Evolutionary conservation across 139 green algal species (phyloP), one percentile per base, ranked within the genome.

Genomic region (Gonium pectorale): DNA sequence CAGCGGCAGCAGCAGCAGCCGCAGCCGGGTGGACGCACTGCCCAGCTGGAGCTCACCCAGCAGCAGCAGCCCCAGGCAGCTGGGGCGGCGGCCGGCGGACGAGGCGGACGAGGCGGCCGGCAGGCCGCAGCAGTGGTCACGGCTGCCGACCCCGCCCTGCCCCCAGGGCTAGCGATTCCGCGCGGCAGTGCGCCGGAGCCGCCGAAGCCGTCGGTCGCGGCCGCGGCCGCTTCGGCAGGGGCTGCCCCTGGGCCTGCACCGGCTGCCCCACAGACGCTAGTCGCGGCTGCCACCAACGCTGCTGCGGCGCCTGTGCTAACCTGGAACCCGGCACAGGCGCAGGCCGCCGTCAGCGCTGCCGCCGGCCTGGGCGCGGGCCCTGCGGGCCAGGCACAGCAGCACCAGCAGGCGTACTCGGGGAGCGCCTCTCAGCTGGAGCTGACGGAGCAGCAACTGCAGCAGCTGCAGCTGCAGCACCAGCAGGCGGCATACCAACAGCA

Each of bases 241-340:
- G 29, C 33, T 19, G 1, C 33, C 33, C 4, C 17, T 3, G 26
- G 9, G 63, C 7, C 63, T 11, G 33, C 11, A n/a, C n/a, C n/a
- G n/a, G n/a, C n/a, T n/a, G n/a, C n/a, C n/a, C n/a, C n/a, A n/a
- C n/a, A n/a, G n/a, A n/a, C 64, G 64, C 31, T 26, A 46, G 33
- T 35, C 41, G 67, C 67, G 35, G 33, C 33, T 49, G 5, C 33
- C 26, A 29, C 15, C 68, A 41, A n/a, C n/a, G n/a, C n/a, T n/a
- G 43, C 68, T n/a, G 22, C 68, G 22, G 67, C 68, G 4, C 26
- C 68, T 37, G 44, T 78, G 49, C 70, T 49, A 15, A 29, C 73
- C 17, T 81, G 73, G 73, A 81, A 81, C 40, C 73, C 72, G 11
- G n/a, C n/a, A 22, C 49, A 46, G 4, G 49, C 70, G 5, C 31